These are phyloP conservation scores for Phaeosphaeria sp. DNA, from an alignment of 2,329 filamentous ascomycete genomes.

Conservation along the genomic window DNA sequence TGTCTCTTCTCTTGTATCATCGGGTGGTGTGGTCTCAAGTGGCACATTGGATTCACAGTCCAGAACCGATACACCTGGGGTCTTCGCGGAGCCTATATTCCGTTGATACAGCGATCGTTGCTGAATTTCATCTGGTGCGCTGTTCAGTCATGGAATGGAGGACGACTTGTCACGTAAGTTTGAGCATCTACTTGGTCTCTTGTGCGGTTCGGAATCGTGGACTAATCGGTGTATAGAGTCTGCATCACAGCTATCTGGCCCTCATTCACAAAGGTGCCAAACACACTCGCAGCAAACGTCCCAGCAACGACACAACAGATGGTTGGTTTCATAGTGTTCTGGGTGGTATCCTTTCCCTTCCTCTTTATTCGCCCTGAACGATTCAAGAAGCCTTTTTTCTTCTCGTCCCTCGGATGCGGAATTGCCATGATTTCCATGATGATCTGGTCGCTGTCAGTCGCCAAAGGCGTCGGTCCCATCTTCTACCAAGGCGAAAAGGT, in stretches of 20 bases:
- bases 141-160: conserved; percentile 41
- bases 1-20: not conserved
- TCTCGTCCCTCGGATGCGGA: conserved; percentile 36
- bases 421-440: conserved; percentile 38
- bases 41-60: conserved; percentile 22
- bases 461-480: conserved; percentile 41
- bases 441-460: conserved; percentile 45
- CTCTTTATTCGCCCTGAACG: conserved; percentile 54
- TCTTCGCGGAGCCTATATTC: conserved; percentile 43
- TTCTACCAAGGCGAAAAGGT: conserved; percentile 14
- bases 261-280: conserved; percentile 41
- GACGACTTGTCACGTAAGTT: conserved; percentile 39
- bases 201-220: not conserved
- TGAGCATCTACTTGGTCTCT: conserved; percentile 1
- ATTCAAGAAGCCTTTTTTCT: conserved; percentile 43
- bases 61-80: conserved; percentile 9
- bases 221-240: conserved; percentile 8
- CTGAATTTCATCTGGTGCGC: conserved; percentile 51
- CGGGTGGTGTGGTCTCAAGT: conserved; percentile 8
- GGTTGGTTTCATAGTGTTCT: conserved; percentile 48
- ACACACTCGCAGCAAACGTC: conserved; percentile 44
- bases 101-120: conserved; percentile 42
- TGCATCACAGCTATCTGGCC: conserved; percentile 29
- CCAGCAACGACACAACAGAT: conserved; percentile 47
- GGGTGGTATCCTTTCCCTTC: conserved; percentile 49